A percentile compares a stretch with the other conserved stretches of the same genome.
phyloP scores from a whole-genome alignment of 768 basidiomycete species.

The Pleurotus citrinopileatus region DNA sequence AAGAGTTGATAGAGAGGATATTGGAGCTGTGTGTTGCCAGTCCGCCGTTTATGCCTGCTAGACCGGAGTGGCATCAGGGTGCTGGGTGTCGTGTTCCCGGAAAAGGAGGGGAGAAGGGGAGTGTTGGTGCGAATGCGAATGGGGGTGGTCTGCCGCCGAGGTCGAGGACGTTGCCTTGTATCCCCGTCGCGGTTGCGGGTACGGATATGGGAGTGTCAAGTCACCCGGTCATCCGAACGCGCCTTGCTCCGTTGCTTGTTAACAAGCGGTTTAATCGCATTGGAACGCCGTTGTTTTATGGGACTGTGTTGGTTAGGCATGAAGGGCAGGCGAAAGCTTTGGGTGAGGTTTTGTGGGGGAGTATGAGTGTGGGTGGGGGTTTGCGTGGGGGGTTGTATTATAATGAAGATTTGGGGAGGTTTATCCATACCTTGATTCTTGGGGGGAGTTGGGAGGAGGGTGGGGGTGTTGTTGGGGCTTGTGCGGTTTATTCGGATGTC shows the following conservation, averaged over 20 bases:
- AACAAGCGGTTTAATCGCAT: conserved; percentile 54
- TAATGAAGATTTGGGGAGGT: not conserved
- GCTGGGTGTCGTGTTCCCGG: not conserved
- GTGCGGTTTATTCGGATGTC: no score
- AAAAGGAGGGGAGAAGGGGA: not conserved
- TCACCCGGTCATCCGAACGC: conserved; percentile 13
- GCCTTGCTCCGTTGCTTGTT: conserved; percentile 46
- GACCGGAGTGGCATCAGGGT: conserved; percentile 1
- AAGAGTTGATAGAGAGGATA: conserved; percentile 33
- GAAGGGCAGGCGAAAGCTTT: conserved; percentile 33
- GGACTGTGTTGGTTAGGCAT: conserved; percentile 43
- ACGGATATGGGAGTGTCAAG: not conserved
- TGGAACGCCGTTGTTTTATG: conserved; percentile 55
- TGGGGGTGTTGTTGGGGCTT: conserved; percentile 33
- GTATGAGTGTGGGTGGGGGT: not conserved
- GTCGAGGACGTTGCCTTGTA: conserved; percentile 4
- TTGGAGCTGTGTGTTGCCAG: conserved; percentile 24
- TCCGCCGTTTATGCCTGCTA: conserved; percentile 7
- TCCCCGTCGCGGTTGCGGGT: not conserved
- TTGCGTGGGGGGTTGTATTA: no score
- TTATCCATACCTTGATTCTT: conserved; percentile 40
- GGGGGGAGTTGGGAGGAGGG: conserved; percentile 34
- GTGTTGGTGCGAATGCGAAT: not conserved
- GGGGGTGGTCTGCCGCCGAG: not conserved
- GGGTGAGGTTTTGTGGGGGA: conserved; percentile 13